phyloP scores from a whole-genome alignment of 2,329 filamentous ascomycete species.

The Exserohilum rostratum region DNA sequence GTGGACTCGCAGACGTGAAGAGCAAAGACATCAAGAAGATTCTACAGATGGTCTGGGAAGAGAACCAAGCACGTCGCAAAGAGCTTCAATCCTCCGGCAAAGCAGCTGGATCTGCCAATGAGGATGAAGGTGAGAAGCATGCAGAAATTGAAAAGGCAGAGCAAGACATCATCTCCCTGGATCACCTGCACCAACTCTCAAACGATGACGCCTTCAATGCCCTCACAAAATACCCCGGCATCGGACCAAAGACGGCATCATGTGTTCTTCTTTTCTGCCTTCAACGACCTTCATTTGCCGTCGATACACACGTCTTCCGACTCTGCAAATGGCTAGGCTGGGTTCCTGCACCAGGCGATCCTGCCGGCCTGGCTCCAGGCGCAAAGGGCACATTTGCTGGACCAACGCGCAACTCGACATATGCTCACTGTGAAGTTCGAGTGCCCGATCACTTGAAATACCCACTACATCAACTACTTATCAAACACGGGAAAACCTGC shows the following conservation, averaged over 20 bases:
- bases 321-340: slow-evolving; percentile 67
- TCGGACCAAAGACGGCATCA: slow-evolving; percentile 70
- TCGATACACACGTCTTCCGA: slow-evolving; percentile 71
- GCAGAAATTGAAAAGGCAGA: slow-evolving; percentile 64
- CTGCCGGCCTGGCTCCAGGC: slow-evolving; percentile 37
- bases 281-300: slow-evolving; percentile 67
- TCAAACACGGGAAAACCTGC: slow-evolving; percentile 67
- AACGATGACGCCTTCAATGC: slow-evolving; percentile 64
- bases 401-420: slow-evolving; percentile 59
- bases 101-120: slow-evolving; percentile 51
- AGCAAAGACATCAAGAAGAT: slow-evolving; percentile 75
- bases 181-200: slow-evolving; percentile 63
- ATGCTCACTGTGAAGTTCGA: slow-evolving; percentile 64
- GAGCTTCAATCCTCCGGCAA: slow-evolving; percentile 51
- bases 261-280: slow-evolving; percentile 70
- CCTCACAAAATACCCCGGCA: slow-evolving; percentile 65
- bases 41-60: slow-evolving; percentile 72
- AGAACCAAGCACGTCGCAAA: slow-evolving; percentile 65
- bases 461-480: slow-evolving; percentile 65
- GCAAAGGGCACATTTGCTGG: slow-evolving; percentile 52
- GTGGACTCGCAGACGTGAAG: slow-evolving; percentile 74
- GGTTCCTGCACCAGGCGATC: slow-evolving; percentile 57
- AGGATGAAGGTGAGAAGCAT: slow-evolving; percentile 59
- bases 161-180: slow-evolving; percentile 67
- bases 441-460: slow-evolving; percentile 69